Percentiles rank a stretch among this genome's conserved stretches.
Evolutionary conservation across 2,329 filamentous ascomycete genomes (phyloP).

Genomic region (Trichothecium roseum): DNA sequence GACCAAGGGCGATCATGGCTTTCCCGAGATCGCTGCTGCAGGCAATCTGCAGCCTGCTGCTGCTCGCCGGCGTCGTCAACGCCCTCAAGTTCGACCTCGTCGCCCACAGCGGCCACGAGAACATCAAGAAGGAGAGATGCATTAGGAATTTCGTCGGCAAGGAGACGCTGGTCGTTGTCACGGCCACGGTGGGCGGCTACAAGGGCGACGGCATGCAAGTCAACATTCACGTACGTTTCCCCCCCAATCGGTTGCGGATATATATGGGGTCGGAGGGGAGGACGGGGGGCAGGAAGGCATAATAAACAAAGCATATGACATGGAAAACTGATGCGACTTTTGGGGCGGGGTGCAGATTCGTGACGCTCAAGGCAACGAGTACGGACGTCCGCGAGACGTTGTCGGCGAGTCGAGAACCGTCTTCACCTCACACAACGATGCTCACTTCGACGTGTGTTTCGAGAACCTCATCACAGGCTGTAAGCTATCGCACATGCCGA

Average conservation of each 20-base stretch:
- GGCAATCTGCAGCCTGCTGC: slow-evolving; percentile 46
- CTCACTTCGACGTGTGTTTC: slow-evolving; percentile 93
- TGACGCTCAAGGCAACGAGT: slow-evolving; percentile 92
- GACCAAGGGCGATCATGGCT: slow-evolving; percentile 28
- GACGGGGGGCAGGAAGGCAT: neutral
- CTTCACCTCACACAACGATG: slow-evolving; percentile 86
- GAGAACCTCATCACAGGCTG: slow-evolving; percentile 68
- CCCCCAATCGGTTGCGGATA: neutral
- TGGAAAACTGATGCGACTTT: neutral
- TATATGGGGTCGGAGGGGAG: neutral
- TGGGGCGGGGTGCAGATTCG: slow-evolving; percentile 55
- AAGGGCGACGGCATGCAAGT: slow-evolving; percentile 87
- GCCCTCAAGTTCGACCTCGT: slow-evolving; percentile 92
- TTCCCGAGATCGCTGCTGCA: slow-evolving; percentile 42
- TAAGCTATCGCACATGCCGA: no score
- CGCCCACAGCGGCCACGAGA: slow-evolving; percentile 43
- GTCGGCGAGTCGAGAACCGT: slow-evolving; percentile 86
- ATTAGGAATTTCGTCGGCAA: slow-evolving; percentile 90
- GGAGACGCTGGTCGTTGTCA: slow-evolving; percentile 92
- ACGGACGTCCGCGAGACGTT: slow-evolving; percentile 82
- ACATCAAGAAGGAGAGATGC: slow-evolving; percentile 68
- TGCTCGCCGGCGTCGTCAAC: slow-evolving; percentile 41
- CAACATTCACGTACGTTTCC: slow-evolving; percentile 72
- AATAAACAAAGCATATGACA: neutral
- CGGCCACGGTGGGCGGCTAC: slow-evolving; percentile 73